phyloP scores from a whole-genome alignment of 352 stramenopile species.

The Phytophthora hibernalis region DNA sequence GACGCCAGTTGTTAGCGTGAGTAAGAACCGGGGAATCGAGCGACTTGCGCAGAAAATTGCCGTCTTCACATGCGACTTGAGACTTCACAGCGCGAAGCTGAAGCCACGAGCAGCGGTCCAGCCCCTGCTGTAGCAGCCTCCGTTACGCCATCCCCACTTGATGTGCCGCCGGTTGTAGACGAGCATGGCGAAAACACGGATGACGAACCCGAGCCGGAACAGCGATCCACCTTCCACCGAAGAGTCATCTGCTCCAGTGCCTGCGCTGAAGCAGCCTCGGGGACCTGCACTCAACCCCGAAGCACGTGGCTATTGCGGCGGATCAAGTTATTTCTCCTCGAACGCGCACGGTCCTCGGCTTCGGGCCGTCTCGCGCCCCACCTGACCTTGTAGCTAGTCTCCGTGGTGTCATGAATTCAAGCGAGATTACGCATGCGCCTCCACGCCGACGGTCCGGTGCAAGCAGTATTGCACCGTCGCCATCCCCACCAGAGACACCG shows the following conservation, averaged over 20 bases:
- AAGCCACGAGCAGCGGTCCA: conserved; percentile 13
- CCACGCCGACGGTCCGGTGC: conserved; percentile 31
- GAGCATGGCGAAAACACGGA: conserved; percentile 25
- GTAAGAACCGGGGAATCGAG: conserved; percentile 52
- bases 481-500: conserved; percentile 22
- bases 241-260: conserved; percentile 17
- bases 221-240: conserved; percentile 17
- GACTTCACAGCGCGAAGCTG: conserved; percentile 33
- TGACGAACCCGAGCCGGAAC: conserved; percentile 44
- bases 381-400: conserved; percentile 63
- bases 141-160: conserved; percentile 9
- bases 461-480: conserved; percentile 11
- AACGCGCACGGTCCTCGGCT: conserved; percentile 10
- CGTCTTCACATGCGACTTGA: conserved; percentile 56
- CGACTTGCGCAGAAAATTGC: conserved; percentile 56
- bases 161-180: conserved; percentile 29
- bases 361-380: conserved; percentile 40
- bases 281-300: conserved; percentile 10
- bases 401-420: conserved; percentile 79
- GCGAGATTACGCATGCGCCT: conserved; percentile 59
- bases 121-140: neutral
- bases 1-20: conserved; percentile 38
- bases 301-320: conserved; percentile 34
- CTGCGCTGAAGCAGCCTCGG: conserved; percentile 21
- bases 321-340: conserved; percentile 1